Base-by-base conservation (phyloP, 352 stramenopile species). In the Globisporangium nodosum region DNA sequence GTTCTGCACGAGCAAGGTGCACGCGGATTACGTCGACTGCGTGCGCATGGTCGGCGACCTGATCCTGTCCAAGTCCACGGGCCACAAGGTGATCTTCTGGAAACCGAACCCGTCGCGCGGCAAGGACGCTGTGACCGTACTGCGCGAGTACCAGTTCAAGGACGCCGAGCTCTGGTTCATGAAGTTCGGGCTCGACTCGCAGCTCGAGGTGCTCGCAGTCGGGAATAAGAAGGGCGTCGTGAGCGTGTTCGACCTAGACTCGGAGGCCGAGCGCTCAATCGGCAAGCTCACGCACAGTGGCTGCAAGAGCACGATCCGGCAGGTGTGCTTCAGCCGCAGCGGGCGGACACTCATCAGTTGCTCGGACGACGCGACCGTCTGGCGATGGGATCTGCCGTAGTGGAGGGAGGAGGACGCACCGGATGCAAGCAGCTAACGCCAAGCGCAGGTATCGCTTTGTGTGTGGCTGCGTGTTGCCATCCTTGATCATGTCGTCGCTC, bases 61-160 rank as follows among this genome's bases (percentile, higher is more conserved):
- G 51, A 81, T 92, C 45, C 61, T 92, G 51, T 90, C 79, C 55
- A 92, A 92, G 63, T 90, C 78, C 0, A 96, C 87, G 27, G 81
- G 80, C 57, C 93, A 97, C 70, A 87, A 83, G 47, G 80, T 98
- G 24, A 76, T 97, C 13, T 83, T 98, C 31, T 98, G 94, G 94
- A 94, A 92, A 50, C 94, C 94, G 15, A 86, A 94, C 61, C 78
- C 81, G 37, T 90, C 79, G 49, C 79, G 78, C 59, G 81, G 84
- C 60, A 88, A 90, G 57, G 79, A 90, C 43, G 78, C 79, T 3
- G 80, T 93, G 15, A 94, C 79, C 7, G 80, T 96, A 39, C 68
- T 95, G 49, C 76, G 72, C 33, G 80, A 96, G 68, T 93, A 90
- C 64, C 71, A 86, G 49, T 85, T 90, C 69, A 88, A 89, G 64